Percentiles rank a stretch among this genome's conserved stretches.
These are phyloP conservation scores for Antitrichia curtipendula DNA, from an alignment of 225 moss, liverwort and hornwort genomes.

Conservation along the genomic window DNA sequence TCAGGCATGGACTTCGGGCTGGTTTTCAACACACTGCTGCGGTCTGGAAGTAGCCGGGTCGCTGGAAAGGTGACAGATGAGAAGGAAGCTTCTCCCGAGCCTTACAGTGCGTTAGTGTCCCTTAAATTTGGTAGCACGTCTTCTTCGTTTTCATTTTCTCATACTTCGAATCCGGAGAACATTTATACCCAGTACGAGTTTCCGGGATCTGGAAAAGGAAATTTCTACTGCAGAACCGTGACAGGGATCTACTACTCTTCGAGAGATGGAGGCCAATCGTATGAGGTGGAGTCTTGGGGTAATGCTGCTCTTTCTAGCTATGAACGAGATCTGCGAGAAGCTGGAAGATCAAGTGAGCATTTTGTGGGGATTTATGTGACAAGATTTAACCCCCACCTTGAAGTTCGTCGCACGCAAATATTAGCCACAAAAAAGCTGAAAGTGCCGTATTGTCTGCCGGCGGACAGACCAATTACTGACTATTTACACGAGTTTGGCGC, in stretches of 20 bases:
- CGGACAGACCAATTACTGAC: slow-evolving; percentile 7
- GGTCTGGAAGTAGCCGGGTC: too few species aligned
- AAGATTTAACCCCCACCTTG: slow-evolving; percentile 16
- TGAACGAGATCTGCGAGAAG: neutral
- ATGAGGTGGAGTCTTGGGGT: slow-evolving; percentile 1
- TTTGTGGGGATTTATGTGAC: neutral
- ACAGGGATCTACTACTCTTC: neutral
- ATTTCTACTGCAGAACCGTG: neutral
- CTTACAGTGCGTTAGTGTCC: neutral
- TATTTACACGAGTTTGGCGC: neutral
- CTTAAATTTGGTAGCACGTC: neutral
- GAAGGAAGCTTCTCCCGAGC: neutral
- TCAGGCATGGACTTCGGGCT: too few species aligned
- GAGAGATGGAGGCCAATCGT: neutral
- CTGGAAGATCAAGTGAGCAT: too few species aligned
- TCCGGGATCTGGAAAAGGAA: fast-evolving
- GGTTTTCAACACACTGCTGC: neutral
- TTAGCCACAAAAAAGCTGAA: neutral
- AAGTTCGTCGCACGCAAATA: neutral
- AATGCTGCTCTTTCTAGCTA: neutral
- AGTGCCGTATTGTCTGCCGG: neutral
- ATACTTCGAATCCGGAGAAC: neutral
- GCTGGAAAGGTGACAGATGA: neutral
- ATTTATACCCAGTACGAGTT: neutral
- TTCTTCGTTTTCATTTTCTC: slow-evolving; percentile 6